Evolutionary conservation across 805 yeast genomes (phyloP), one percentile per base, ranked within the genome.

Genomic region (Saccharomyces eubayanus): DNA sequence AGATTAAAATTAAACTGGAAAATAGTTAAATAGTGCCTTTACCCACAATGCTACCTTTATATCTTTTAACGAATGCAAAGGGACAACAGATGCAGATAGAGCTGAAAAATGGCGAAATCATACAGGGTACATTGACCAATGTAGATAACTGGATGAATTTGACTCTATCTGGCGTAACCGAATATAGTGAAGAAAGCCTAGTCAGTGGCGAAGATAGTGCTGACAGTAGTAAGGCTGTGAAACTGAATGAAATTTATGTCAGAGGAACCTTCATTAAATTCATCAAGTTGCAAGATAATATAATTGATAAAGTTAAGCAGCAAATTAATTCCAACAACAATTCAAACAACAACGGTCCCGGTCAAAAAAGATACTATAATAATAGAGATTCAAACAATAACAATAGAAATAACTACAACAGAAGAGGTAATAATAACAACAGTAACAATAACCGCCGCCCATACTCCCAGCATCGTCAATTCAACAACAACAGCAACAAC

Each of bases 91-190:
- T 94, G 64, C 78, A 86, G 64, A 89, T 94, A 49, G 99, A 92
- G 69, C 80, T 94, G 66, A 94, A 94, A 70, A 84, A 86, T 53
- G 97, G 98, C 31, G 97, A 89, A 64, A 84, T 92, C 9, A 76
- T 91, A 50, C 86, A 85, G 64, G 99, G 99, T 50, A 80, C 79
- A 53, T 75, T 94, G 55, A 81, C 82, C 53, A 87, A 88, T 65
- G 89, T 96, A 62, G 99, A 94, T 69, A 84, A 89, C 43, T 88
- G 95, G 90, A 94, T 94, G 99, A 94, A 94, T 69, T 76, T 94
- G 59, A 87, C 96, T 1, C 76, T 94, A 52, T 77, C 77, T 31
- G 84, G 90, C 58, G 97, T 85, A 14, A 80, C 83, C 24, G 64
- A 64, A 55, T 57, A 55, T 52, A 53, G 51, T n/a, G 43, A 36